Percentiles rank a stretch among this genome's conserved stretches.
phyloP scores from a whole-genome alignment of 257 asterid species.

The Apocynum venetum region DNA sequence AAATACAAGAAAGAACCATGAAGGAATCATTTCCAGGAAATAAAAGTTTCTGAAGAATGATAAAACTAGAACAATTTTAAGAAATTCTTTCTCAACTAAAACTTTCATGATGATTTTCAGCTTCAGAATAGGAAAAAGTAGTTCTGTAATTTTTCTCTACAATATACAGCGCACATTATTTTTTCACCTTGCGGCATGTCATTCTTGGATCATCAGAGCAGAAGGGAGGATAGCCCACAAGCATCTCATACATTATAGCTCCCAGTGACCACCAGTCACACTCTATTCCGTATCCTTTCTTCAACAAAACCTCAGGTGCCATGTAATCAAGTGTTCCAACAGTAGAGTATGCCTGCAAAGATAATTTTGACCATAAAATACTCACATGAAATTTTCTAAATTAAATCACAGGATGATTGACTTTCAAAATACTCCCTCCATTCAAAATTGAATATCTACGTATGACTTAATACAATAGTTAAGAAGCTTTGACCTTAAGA shows the following conservation, averaged over 20 bases:
- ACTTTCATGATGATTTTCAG: not conserved
- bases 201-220: conserved; percentile 97
- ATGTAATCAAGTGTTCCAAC: conserved; percentile 97
- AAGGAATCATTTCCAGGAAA: not conserved
- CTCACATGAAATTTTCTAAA: not conserved
- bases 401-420: not conserved
- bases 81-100: not conserved
- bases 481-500: too few relatives aligned
- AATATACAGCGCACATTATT: conserved; percentile 3
- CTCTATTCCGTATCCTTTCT: conserved; percentile 97
- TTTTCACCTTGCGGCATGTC: conserved; percentile 92
- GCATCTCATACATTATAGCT: conserved; percentile 92
- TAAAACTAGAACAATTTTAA: not conserved
- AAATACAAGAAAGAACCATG: not conserved
- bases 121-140: not conserved
- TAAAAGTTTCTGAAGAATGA: not conserved
- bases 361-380: not conserved
- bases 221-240: conserved; percentile 91
- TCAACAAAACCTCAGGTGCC: conserved; percentile 95
- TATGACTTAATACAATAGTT: too few relatives aligned
- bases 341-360: conserved; percentile 84
- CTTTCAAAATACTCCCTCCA: too few relatives aligned
- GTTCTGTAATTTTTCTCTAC: not conserved
- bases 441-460: too few relatives aligned
- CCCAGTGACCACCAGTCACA: conserved; percentile 99